Percentiles rank a stretch among this genome's conserved stretches.
Conservation (phyloP, 2,329 filamentous ascomycete species). For the Keithomyces neogunnii region DNA sequence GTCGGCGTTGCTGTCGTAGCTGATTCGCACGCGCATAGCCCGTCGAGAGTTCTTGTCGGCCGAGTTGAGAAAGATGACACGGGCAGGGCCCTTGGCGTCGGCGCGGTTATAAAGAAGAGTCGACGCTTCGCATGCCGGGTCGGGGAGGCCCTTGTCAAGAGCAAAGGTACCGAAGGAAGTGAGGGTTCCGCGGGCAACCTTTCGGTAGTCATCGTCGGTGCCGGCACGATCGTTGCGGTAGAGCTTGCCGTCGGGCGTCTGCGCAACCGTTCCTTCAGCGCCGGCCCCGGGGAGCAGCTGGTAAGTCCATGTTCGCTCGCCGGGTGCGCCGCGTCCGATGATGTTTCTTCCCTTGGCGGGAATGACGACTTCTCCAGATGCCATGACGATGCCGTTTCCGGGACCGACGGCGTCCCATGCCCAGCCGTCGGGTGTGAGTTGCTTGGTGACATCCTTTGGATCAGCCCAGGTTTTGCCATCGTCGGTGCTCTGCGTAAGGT, state of each 20-base stretch:
- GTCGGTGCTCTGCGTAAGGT: constrained; percentile 15
- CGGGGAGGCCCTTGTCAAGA: constrained; percentile 10
- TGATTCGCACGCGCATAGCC: constrained; percentile 11
- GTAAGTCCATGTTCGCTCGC: constrained; percentile 13
- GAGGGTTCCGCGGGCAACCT: constrained; percentile 11
- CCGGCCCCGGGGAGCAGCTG: constrained; percentile 8
- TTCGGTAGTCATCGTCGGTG: constrained; percentile 6
- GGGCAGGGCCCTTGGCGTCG: constrained; percentile 8
- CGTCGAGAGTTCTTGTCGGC: constrained; percentile 10
- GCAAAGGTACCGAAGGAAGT: constrained; percentile 7
- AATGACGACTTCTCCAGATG: constrained; percentile 13
- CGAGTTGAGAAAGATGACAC: constrained; percentile 13
- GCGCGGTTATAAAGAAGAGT: constrained; percentile 8
- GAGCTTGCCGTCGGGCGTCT: constrained; percentile 11
- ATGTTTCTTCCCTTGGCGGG: constrained; percentile 15
- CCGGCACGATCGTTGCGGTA: constrained; percentile 12
- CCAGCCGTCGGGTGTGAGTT: constrained; percentile 11
- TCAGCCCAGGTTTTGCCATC: constrained; percentile 16
- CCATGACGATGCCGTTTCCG: constrained; percentile 13
- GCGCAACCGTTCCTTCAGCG: constrained; percentile 12
- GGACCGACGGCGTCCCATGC: constrained; percentile 16
- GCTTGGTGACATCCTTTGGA: constrained; percentile 14
- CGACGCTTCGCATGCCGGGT: constrained; percentile 9
- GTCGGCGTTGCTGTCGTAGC: constrained; percentile 11
- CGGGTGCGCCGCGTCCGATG: constrained; percentile 12